phyloP scores from a whole-genome alignment of 768 basidiomycete genomes.

The Pholiota conissans region DNA sequence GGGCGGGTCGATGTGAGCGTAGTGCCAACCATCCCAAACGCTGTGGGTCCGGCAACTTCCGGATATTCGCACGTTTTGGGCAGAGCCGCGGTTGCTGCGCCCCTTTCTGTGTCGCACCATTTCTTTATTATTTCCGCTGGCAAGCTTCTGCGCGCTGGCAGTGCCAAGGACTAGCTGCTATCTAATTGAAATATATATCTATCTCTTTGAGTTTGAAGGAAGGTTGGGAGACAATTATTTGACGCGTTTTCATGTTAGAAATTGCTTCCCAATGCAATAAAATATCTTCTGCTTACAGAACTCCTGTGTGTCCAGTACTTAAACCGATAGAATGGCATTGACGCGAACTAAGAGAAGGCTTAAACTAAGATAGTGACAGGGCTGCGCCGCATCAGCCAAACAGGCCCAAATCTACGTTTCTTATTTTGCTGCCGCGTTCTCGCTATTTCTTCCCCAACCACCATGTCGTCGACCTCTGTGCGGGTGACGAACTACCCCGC shows the following conservation, averaged over 20 bases:
- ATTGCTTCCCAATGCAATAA: too few species aligned
- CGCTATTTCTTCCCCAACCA: constrained; percentile 17
- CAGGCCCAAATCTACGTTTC: constrained; percentile 21
- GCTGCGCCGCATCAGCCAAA: constrained; percentile 21
- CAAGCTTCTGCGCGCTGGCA: background rate
- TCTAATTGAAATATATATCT: background rate
- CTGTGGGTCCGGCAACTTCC: constrained; percentile 18
- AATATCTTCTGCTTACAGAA: background rate
- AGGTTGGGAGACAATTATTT: background rate
- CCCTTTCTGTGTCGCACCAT: background rate
- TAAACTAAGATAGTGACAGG: background rate
- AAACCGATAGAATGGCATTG: background rate
- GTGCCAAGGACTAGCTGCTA: background rate
- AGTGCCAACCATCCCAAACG: constrained; percentile 6
- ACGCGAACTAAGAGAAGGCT: background rate
- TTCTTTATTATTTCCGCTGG: background rate
- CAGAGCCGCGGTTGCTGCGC: background rate
- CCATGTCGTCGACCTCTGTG: constrained; percentile 47
- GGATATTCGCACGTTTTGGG: constrained; percentile 11
- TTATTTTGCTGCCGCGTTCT: constrained; percentile 20
- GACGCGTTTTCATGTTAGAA: background rate
- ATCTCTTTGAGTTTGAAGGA: background rate
- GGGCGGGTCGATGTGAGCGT: constrained; percentile 22
- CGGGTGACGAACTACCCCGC: constrained; percentile 68
- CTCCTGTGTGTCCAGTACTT: background rate